Base-by-base conservation (phyloP, 83 land plant species). In the Diphasiastrum complanatum region DNA sequence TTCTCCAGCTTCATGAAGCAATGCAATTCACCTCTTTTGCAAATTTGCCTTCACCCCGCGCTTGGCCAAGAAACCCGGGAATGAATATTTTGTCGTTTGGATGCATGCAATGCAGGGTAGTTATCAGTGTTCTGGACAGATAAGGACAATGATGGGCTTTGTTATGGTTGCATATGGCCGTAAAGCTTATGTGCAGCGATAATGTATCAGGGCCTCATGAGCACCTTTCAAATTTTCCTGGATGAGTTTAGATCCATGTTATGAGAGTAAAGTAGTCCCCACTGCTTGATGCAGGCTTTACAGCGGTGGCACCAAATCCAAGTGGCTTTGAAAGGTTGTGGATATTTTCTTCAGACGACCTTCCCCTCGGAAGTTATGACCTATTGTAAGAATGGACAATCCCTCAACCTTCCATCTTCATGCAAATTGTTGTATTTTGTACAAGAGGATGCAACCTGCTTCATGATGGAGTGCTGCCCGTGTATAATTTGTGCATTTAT, bases 271-370 rank as follows among this genome's bases (percentile, higher is more conserved):
- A 54, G 14, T 10, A 26, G 32, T 47, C 6, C 18, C 16, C 5
- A 30, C 31, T 58, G 45, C 54, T 33, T 60, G 49, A 33, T 70
- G 73, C 66, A 70, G 73, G 73, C 69, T 70, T 19, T 70, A 70
- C 66, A 70, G 73, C 48, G 30, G 32, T 12, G 68, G 63, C 11
- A 63, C 73, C 11, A 70, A 70, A 45, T 40, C 73, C 40, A 27
- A 52, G 47, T 70, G 54, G 60, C 73, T 68, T 0, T 70, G 32
- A 63, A 54, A 29, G 51, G 23, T 5, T 16, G 5, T 19, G 51
- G n/a, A n/a, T n/a, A n/a, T n/a, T n/a, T n/a, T n/a, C n/a, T n/a
- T n/a, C n/a, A n/a, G n/a, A n/a, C n/a, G n/a, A n/a, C n/a, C n/a
- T n/a, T n/a, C n/a, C n/a, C n/a, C n/a, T n/a, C n/a, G n/a, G n/a